These are phyloP conservation scores for Mucor circinelloides DNA, from an alignment of 371 early-diverging fungal genomes.

Conservation along the genomic window DNA sequence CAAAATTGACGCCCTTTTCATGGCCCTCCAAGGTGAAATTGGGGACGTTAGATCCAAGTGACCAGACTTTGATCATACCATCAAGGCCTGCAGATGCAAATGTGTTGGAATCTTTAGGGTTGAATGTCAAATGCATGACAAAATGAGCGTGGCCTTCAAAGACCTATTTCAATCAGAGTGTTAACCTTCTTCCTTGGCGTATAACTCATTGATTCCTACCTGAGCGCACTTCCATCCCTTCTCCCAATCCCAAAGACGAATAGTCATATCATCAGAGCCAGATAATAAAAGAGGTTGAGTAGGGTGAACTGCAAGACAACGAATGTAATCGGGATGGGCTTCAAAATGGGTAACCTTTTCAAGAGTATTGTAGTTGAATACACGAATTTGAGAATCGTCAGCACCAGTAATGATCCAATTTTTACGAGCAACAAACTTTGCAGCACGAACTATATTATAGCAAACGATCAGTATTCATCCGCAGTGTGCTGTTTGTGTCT, in stretches of 20 bases:
- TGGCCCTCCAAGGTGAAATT: constrained; percentile 96
- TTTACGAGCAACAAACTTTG: constrained; percentile 95
- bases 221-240: constrained; percentile 96
- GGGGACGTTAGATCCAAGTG: constrained; percentile 78
- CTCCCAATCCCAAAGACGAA: constrained; percentile 99
- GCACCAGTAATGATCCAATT: constrained; percentile 97
- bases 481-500: background rate
- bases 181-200: background rate
- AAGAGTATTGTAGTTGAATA: constrained; percentile 99
- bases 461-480: background rate
- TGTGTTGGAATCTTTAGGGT: constrained; percentile 97
- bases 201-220: constrained; percentile 35
- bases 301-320: constrained; percentile 95
- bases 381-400: constrained; percentile 97
- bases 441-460: constrained; percentile 77
- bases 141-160: constrained; percentile 99
- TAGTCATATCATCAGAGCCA: constrained; percentile 97
- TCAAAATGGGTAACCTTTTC: constrained; percentile 96
- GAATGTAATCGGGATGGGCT: constrained; percentile 98
- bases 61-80: constrained; percentile 93
- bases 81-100: constrained; percentile 96
- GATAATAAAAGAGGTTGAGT: constrained; percentile 93
- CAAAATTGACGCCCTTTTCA: constrained; percentile 92
- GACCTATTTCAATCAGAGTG: constrained; percentile 31
- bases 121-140: constrained; percentile 96